Conservation (phyloP, 768 basidiomycete genomes). For the Pleurotus platypus region DNA sequence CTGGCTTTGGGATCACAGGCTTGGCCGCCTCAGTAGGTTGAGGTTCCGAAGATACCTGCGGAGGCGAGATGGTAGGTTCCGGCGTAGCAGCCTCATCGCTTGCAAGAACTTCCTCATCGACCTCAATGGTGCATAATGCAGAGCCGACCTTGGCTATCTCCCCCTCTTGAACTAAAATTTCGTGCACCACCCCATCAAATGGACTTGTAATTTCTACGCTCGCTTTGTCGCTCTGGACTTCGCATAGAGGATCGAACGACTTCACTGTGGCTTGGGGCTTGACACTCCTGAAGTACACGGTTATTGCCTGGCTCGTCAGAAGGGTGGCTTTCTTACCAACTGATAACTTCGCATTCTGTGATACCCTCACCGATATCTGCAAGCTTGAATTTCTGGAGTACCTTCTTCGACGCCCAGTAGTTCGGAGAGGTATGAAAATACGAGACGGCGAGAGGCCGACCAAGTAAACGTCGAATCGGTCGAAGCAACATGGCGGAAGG, state of each 20-base stretch:
- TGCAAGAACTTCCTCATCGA: slow-evolving; percentile 51
- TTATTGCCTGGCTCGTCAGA: slow-evolving; percentile 8
- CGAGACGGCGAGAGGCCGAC: slow-evolving; percentile 20
- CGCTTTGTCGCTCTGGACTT: slow-evolving; percentile 89
- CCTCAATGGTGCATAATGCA: slow-evolving; percentile 76
- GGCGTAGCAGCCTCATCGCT: slow-evolving; percentile 16
- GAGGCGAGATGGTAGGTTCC: slow-evolving; percentile 10
- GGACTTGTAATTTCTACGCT: slow-evolving; percentile 90
- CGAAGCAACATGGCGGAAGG: slow-evolving; percentile 29
- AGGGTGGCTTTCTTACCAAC: slow-evolving; percentile 44
- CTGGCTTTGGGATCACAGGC: slow-evolving; percentile 2
- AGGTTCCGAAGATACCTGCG: slow-evolving; percentile 7
- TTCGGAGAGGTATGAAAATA: slow-evolving; percentile 30
- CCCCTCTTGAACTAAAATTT: slow-evolving; percentile 75
- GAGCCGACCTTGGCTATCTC: slow-evolving; percentile 81
- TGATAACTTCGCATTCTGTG: slow-evolving; percentile 86
- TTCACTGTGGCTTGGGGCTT: slow-evolving; percentile 46
- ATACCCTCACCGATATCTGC: slow-evolving; percentile 91
- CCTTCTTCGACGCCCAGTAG: slow-evolving; percentile 28
- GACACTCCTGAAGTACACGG: slow-evolving; percentile 51
- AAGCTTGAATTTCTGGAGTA: slow-evolving; percentile 63
- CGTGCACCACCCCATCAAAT: slow-evolving; percentile 70
- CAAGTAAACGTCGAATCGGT: slow-evolving; percentile 27
- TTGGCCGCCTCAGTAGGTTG: slow-evolving; percentile 1
- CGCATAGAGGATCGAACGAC: slow-evolving; percentile 73